phyloP scores from a whole-genome alignment of 805 yeast genomes.

The Hanseniaspora nectarophila region DNA sequence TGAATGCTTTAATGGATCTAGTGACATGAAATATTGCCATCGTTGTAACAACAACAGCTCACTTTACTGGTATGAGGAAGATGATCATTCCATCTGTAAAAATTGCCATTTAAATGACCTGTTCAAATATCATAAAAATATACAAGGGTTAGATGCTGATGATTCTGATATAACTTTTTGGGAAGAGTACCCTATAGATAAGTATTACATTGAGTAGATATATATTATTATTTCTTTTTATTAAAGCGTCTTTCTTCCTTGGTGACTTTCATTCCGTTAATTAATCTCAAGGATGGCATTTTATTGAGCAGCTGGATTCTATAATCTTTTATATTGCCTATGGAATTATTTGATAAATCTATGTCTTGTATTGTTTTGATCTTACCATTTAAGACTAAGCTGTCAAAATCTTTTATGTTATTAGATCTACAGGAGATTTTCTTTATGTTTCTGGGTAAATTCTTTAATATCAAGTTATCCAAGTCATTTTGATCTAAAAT shows the following conservation, averaged over 20 bases:
- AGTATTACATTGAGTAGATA: neutral
- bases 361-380: conserved; percentile 6
- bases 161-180: conserved; percentile 8
- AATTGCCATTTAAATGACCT: conserved; percentile 10
- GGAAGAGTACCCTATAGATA: conserved; percentile 13
- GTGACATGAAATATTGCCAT: conserved; percentile 13
- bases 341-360: neutral
- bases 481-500: neutral
- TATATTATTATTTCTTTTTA: neutral
- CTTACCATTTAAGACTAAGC: neutral
- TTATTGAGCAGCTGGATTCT: neutral
- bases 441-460: neutral
- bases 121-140: neutral
- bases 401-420: neutral
- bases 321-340: neutral
- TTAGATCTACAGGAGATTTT: neutral
- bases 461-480: neutral
- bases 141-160: conserved; percentile 1
- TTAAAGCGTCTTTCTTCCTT: conserved; percentile 3
- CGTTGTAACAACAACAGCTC: conserved; percentile 17
- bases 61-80: conserved; percentile 20
- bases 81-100: conserved; percentile 18
- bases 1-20: neutral
- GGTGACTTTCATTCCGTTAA: neutral
- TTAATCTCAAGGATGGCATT: conserved; percentile 3